Base-by-base conservation (phyloP, 73 alveolate species). In the Stentor coeruleus region DNA sequence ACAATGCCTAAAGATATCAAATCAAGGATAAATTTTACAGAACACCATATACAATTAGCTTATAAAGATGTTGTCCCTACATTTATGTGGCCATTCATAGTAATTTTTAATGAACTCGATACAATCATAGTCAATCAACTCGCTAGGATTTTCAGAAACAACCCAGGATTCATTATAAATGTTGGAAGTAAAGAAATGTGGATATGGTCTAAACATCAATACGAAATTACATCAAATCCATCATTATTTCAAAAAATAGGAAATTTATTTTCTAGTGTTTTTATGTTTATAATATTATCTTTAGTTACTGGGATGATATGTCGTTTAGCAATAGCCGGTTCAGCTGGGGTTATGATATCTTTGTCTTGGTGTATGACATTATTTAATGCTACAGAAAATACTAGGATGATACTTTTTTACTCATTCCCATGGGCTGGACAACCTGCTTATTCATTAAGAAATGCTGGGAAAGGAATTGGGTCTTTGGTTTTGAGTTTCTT, bases 231-330 rank as follows among this genome's bases (percentile, higher is more conserved):
- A 33, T 28, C 20, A 20, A 20, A 33, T 66, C n/a, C 37, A 66
- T 20, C 40, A 66, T 14, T 20, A 1, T 66, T 66, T 11, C 49
- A 40, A 26, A 20, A 40, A 26, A 26, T 66, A 28, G n/a, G 79
- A 15, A 26, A 66, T 31, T 26, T 66, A 20, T 66, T 66, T 2
- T 28, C 26, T 28, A 15, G 49, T 33, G 20, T 66, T 26, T 20
- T 20, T 1, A 14, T 20, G 39, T 66, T 66, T 66, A 15, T 31
- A 28, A 26, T 66, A 66, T 20, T 66, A 66, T 66, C 79, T 26
- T 2, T 66, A 2, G 79, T 66, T 37, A 66, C 79, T 28, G 79
- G 79, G 14, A 20, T 66, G n/a, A 66, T 66, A 26, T 66, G 79
- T 2, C n/a, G 79, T 28, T 26, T 66, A 26, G 79, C 79, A 1